Conservation (phyloP, 805 yeast species). For the Schizosaccharomyces japonicus region DNA sequence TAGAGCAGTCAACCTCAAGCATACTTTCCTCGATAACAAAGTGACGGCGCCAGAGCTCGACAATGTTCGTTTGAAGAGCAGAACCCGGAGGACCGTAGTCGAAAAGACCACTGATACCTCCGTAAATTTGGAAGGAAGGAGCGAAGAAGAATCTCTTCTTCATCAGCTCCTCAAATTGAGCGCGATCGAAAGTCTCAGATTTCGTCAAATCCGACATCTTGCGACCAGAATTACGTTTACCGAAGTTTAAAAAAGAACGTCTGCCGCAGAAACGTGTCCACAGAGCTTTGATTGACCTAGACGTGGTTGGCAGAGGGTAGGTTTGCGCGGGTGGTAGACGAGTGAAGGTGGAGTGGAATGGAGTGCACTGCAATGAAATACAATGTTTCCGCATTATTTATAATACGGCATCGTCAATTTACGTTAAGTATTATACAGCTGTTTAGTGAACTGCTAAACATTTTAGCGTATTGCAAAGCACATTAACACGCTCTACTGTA, state of each 20-base stretch:
- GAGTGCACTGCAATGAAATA: too few relatives aligned
- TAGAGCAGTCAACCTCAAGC: constrained; percentile 95
- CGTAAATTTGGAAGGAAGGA: constrained; percentile 90
- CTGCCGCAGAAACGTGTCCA: too few relatives aligned
- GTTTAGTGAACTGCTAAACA: too few relatives aligned
- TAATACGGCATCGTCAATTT: too few relatives aligned
- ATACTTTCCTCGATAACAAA: constrained; percentile 92
- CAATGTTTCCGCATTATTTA: too few relatives aligned
- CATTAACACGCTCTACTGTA: too few relatives aligned
- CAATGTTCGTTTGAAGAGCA: constrained; percentile 84
- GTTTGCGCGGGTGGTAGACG: neutral
- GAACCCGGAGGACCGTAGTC: constrained; percentile 99
- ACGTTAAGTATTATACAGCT: too few relatives aligned
- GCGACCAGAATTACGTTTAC: neutral
- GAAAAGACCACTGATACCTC: constrained; percentile 93
- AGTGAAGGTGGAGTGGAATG: neutral
- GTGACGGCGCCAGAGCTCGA: constrained; percentile 94
- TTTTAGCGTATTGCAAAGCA: too few relatives aligned
- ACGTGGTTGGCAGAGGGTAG: too few relatives aligned
- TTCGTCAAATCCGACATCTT: constrained; percentile 3
- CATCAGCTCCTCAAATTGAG: constrained; percentile 64
- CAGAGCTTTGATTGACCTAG: too few relatives aligned
- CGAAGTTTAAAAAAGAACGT: neutral
- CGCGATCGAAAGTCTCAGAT: constrained; percentile 42
- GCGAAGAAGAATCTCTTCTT: constrained; percentile 93